These are phyloP conservation scores for Camelina hispida DNA, from an alignment of 345 rosid species.

Conservation along the genomic window DNA sequence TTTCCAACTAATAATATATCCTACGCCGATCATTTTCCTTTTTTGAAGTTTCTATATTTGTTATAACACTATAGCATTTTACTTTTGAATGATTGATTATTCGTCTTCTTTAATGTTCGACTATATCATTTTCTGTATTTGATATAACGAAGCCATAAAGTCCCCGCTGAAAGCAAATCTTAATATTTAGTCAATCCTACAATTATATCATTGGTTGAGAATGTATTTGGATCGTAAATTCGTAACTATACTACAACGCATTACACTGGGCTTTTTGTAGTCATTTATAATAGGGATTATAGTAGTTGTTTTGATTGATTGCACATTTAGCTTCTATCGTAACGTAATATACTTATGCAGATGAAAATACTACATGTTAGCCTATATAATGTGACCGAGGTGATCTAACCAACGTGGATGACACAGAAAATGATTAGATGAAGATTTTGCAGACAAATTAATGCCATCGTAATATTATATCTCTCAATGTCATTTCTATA, in stretches of 20 bases:
- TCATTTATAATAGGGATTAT: background rate
- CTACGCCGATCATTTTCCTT: conserved; percentile 10
- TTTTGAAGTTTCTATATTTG: conserved; percentile 10
- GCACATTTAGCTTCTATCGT: background rate
- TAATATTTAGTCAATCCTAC: background rate
- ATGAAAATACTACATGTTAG: background rate
- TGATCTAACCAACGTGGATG: conserved; percentile 12
- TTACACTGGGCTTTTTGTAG: background rate
- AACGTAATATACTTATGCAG: background rate
- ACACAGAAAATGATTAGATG: background rate
- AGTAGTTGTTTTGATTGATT: conserved; percentile 5
- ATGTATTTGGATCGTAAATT: background rate
- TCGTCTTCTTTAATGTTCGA: conserved; percentile 18
- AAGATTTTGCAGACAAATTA: conserved; percentile 19
- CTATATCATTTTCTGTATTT: no score
- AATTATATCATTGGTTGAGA: background rate
- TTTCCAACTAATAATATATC: conserved; percentile 17
- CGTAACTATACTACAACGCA: conserved; percentile 2
- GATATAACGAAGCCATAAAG: conserved; percentile 14
- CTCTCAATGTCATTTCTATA: background rate
- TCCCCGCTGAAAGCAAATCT: conserved; percentile 1
- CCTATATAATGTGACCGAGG: background rate
- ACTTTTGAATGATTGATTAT: conserved; percentile 26
- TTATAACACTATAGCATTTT: conserved; percentile 10
- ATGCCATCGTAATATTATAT: background rate